Conservation (phyloP, 345 rosid genomes). For the Ceriops decandra region DNA sequence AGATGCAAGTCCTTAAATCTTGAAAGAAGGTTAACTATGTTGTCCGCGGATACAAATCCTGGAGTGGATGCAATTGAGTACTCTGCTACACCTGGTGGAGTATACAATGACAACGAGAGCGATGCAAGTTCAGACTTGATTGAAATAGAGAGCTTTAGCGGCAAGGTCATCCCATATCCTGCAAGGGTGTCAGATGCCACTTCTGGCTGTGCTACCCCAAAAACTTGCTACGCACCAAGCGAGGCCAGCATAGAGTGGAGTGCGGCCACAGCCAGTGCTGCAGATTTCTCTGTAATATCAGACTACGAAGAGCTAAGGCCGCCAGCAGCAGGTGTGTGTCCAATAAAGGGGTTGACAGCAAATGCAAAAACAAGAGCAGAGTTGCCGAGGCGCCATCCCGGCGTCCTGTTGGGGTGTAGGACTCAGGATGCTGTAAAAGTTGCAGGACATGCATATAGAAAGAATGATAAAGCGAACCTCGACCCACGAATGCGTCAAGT, state of each 20-base stretch:
- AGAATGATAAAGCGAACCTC: conserved; percentile 30
- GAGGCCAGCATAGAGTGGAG: conserved; percentile 93
- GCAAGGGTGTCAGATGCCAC: conserved; percentile 47
- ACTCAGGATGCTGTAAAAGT: conserved; percentile 61
- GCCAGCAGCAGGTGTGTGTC: conserved; percentile 25
- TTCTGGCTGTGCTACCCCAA: conserved; percentile 48
- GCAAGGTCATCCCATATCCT: conserved; percentile 55
- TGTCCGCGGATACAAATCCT: conserved; percentile 44
- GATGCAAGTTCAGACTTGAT: conserved; percentile 81
- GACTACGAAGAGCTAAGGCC: conserved; percentile 52
- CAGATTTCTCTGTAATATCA: conserved; percentile 59
- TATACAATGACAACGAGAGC: conserved; percentile 46
- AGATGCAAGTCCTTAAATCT: conserved; percentile 27
- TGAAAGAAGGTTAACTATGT: conserved; percentile 44
- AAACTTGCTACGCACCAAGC: conserved; percentile 68
- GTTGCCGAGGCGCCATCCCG: conserved; percentile 31
- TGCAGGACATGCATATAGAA: conserved; percentile 50
- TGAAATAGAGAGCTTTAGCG: conserved; percentile 75
- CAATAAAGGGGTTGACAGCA: conserved; percentile 20
- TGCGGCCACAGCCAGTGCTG: conserved; percentile 77
- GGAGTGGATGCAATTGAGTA: conserved; percentile 30
- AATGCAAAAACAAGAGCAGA: conserved; percentile 25
- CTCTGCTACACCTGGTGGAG: conserved; percentile 19
- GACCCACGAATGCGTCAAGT: conserved; percentile 19
- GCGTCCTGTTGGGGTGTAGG: conserved; percentile 62